A percentile compares a stretch with the other conserved stretches of the same genome.
Conservation (phyloP, 495 filamentous ascomycete species). For the Friedmanniomyces simplex region DNA sequence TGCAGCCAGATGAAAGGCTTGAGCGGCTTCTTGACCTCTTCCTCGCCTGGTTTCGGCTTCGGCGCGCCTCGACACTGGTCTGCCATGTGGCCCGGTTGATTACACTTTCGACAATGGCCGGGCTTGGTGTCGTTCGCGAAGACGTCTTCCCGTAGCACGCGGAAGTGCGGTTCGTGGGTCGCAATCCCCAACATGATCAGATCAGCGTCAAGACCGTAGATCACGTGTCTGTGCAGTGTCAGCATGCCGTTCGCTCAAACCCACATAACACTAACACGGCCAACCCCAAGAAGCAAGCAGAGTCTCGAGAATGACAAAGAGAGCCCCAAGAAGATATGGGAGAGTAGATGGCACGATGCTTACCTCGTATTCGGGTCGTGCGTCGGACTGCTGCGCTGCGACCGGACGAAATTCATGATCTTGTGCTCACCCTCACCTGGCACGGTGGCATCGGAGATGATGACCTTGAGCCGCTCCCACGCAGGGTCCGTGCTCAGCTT, state of each 20-base stretch:
- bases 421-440: conserved; percentile 98
- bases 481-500: conserved; percentile 94
- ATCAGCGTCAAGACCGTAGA: conserved; percentile 61
- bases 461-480: conserved; percentile 94
- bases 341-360: conserved; percentile 70
- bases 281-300: background rate
- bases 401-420: conserved; percentile 97
- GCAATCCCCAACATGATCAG: conserved; percentile 97
- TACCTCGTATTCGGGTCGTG: conserved; percentile 96
- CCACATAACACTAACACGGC: background rate
- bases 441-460: conserved; percentile 96
- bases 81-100: conserved; percentile 79
- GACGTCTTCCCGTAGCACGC: conserved; percentile 93
- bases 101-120: conserved; percentile 73
- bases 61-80: conserved; percentile 71
- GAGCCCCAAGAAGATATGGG: conserved; percentile 17
- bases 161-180: conserved; percentile 96
- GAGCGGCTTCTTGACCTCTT: conserved; percentile 43
- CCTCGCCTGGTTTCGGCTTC: conserved; percentile 75
- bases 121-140: conserved; percentile 80
- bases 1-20: conserved; percentile 99
- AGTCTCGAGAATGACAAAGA: conserved; percentile 4
- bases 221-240: conserved; percentile 18
- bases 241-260: background rate
- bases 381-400: conserved; percentile 76